Evolutionary conservation across 1,139 yeast genomes (phyloP).

Genomic region (Pneumocystis jirovecii): DNA sequence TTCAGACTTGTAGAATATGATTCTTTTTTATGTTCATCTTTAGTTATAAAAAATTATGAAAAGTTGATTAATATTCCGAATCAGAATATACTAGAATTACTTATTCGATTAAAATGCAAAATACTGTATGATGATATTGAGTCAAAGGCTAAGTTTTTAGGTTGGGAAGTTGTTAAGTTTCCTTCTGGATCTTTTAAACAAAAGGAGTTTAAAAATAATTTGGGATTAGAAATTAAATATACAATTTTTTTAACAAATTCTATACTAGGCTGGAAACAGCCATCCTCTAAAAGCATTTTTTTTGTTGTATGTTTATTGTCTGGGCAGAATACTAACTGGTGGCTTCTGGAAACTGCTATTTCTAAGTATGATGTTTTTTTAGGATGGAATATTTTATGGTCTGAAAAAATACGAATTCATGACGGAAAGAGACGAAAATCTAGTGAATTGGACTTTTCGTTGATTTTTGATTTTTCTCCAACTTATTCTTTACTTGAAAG

Average conservation of each 20-base stretch:
- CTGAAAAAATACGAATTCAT: not conserved
- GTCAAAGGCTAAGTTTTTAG: constrained; percentile 1
- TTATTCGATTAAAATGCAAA: constrained; percentile 2
- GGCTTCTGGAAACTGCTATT: not conserved
- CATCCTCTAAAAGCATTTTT: constrained; percentile 4
- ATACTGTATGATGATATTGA: constrained; percentile 3
- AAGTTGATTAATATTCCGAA: not conserved
- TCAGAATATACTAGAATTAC: not conserved
- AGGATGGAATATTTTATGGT: not conserved
- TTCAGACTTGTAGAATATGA: not conserved
- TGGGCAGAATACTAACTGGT: not conserved
- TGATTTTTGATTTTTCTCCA: not conserved
- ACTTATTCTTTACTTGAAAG: constrained; percentile 3
- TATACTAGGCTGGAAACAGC: constrained; percentile 8
- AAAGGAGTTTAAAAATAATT: constrained; percentile 8
- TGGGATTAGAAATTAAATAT: constrained; percentile 1
- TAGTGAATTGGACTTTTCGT: not conserved
- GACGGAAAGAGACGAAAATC: not conserved
- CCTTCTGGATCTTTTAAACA: constrained; percentile 2
- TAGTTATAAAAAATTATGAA: not conserved
- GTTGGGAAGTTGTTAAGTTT: constrained; percentile 4
- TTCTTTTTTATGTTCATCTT: not conserved
- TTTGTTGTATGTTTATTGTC: constrained; percentile 4
- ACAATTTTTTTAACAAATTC: constrained; percentile 5
- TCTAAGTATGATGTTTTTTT: not conserved